A percentile compares a stretch with the other conserved stretches of the same genome.
Conservation (phyloP, 2,329 filamentous ascomycete species). For the Polytolypa hystricis region DNA sequence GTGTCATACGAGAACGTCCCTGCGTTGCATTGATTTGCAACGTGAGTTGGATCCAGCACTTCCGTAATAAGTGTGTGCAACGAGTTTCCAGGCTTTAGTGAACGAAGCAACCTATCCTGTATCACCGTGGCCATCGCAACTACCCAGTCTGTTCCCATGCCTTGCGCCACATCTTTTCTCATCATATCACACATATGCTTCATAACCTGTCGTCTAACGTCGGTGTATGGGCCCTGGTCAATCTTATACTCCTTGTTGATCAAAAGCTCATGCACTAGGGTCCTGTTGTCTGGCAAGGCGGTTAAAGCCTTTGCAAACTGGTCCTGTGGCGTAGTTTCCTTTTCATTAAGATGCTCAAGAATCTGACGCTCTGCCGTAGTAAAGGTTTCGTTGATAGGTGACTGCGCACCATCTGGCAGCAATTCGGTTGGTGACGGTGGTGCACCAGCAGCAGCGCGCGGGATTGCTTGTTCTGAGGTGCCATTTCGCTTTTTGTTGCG, state of each 20-base stretch:
- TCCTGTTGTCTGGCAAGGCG: slow-evolving; percentile 49
- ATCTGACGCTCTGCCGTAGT: slow-evolving; percentile 21
- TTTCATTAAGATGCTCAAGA: slow-evolving; percentile 25
- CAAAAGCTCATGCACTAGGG: slow-evolving; percentile 52
- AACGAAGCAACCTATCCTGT: slow-evolving; percentile 47
- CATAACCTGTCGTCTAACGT: slow-evolving; percentile 46
- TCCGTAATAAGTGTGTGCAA: slow-evolving; percentile 52
- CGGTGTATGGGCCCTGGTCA: slow-evolving; percentile 39
- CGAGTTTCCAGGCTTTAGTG: slow-evolving; percentile 50
- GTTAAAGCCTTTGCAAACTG: slow-evolving; percentile 45
- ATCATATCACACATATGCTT: slow-evolving; percentile 48
- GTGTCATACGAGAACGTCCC: slow-evolving; percentile 53
- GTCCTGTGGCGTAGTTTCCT: slow-evolving; percentile 26
- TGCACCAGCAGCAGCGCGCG: slow-evolving; percentile 43
- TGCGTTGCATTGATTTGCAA: slow-evolving; percentile 47
- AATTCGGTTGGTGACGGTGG: slow-evolving; percentile 22
- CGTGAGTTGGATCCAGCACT: slow-evolving; percentile 47
- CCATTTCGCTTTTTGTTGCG: slow-evolving; percentile 40
- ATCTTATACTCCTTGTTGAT: slow-evolving; percentile 55
- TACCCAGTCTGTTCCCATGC: slow-evolving; percentile 48
- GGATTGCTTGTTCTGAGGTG: slow-evolving; percentile 45
- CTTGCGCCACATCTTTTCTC: slow-evolving; percentile 46
- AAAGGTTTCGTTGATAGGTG: slow-evolving; percentile 32
- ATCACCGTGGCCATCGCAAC: slow-evolving; percentile 57
- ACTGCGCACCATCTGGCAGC: slow-evolving; percentile 27